phyloP scores from a whole-genome alignment of 805 yeast genomes.

The Jamesozyma lodderae region DNA sequence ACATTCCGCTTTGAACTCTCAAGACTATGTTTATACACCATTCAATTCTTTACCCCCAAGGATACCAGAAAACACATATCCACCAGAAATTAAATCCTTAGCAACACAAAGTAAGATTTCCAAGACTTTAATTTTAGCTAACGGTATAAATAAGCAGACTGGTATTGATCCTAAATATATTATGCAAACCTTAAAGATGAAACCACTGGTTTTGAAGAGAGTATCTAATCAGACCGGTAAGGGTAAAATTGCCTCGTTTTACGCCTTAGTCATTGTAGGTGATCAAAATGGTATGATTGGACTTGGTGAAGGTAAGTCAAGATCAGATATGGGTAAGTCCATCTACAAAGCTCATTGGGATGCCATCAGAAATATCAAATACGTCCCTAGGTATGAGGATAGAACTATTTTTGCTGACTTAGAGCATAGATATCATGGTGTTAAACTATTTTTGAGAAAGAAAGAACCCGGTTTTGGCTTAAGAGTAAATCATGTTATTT shows the following conservation, averaged over 20 bases:
- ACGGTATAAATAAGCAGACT: conserved; percentile 50
- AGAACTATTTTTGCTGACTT: conserved; percentile 84
- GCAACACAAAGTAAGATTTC: conserved; percentile 9
- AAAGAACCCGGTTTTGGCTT: conserved; percentile 93
- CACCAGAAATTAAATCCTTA: conserved; percentile 5
- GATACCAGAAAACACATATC: conserved; percentile 7
- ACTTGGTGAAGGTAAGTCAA: conserved; percentile 87
- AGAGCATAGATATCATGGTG: conserved; percentile 79
- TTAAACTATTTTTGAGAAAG: conserved; percentile 67
- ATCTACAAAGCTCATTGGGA: conserved; percentile 83
- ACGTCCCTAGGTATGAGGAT: conserved; percentile 80
- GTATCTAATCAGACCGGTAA: conserved; percentile 88
- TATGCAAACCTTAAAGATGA: conserved; percentile 44
- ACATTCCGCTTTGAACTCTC: conserved; percentile 18
- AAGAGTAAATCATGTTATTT: conserved; percentile 81
- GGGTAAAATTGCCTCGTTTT: conserved; percentile 79
- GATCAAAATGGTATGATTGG: conserved; percentile 92
- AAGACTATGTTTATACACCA: conserved; percentile 7
- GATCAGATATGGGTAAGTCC: conserved; percentile 67
- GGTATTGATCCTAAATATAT: conserved; percentile 59
- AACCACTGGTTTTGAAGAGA: conserved; percentile 63
- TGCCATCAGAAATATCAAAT: conserved; percentile 76
- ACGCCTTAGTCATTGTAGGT: conserved; percentile 83
- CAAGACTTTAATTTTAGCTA: conserved; percentile 31
- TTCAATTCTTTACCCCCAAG: conserved; percentile 16